Conservation (phyloP, 163 green algal genomes). For the Smithsoniella earleae region DNA sequence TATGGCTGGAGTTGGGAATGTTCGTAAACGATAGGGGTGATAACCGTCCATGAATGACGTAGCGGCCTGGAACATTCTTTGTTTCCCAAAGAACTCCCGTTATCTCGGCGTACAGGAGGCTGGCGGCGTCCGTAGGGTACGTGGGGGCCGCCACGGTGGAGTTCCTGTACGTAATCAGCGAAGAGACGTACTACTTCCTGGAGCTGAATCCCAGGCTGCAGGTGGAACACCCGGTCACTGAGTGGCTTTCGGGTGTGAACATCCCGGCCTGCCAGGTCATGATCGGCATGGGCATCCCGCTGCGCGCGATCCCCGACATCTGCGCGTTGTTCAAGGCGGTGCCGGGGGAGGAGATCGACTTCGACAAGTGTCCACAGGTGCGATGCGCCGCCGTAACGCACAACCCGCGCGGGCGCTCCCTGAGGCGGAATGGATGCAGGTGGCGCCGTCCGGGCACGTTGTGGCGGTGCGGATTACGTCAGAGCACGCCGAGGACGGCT, state of each 20-base stretch:
- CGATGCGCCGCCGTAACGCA: too few species aligned
- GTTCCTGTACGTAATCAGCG: constrained; percentile 85
- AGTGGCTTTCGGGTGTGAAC: constrained; percentile 92
- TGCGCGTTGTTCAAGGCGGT: constrained; percentile 68
- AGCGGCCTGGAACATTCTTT: too few species aligned
- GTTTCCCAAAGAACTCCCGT: too few species aligned
- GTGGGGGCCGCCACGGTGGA: constrained; percentile 93
- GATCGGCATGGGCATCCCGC: constrained; percentile 84
- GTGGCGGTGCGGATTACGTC: constrained; percentile 81
- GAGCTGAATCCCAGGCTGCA: constrained; percentile 87
- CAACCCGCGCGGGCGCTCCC: too few species aligned
- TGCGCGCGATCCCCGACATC: constrained; percentile 79
- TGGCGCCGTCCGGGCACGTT: constrained; percentile 65
- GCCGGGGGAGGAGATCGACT: too few species aligned
- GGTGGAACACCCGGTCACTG: constrained; percentile 92
- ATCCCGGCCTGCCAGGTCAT: constrained; percentile 73
- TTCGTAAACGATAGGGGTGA: too few species aligned
- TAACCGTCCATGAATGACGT: too few species aligned
- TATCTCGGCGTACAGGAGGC: constrained; percentile 56
- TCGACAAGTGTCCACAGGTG: constrained; percentile 54
- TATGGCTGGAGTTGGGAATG: too few species aligned
- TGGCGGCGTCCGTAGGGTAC: constrained; percentile 84
- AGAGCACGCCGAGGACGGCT: constrained; percentile 87
- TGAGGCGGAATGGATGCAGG: too few species aligned
- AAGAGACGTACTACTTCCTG: constrained; percentile 88